Percentiles rank a stretch among this genome's conserved stretches.
Evolutionary conservation across 805 yeast genomes (phyloP).

Genomic region (Pichia nakasei): DNA sequence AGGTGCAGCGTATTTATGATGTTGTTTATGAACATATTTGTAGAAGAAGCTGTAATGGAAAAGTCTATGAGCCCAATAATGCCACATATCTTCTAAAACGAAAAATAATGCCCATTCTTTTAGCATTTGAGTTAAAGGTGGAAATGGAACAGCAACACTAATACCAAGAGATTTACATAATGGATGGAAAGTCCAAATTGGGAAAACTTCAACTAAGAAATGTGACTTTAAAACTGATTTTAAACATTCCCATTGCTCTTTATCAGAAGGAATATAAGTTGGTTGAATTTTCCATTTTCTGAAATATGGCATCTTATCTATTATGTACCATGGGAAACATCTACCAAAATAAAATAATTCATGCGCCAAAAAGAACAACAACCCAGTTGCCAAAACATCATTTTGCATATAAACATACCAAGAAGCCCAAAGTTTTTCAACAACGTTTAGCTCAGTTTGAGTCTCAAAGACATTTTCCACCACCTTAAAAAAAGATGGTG

Average conservation of each 20-base stretch:
- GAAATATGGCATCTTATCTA: constrained; percentile 45
- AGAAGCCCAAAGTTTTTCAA: constrained; percentile 46
- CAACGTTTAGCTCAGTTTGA: constrained; percentile 34
- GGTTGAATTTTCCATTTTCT: constrained; percentile 47
- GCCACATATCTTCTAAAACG: constrained; percentile 51
- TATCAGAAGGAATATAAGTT: constrained; percentile 40
- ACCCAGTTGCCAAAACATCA: constrained; percentile 50
- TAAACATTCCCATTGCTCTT: constrained; percentile 56
- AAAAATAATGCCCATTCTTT: constrained; percentile 42
- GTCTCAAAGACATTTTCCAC: constrained; percentile 28
- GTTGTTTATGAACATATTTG: constrained; percentile 51
- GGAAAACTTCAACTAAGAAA: constrained; percentile 49
- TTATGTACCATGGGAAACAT: constrained; percentile 50
- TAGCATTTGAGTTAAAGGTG: constrained; percentile 33
- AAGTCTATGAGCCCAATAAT: constrained; percentile 49
- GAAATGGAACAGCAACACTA: constrained; percentile 45
- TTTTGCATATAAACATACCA: constrained; percentile 47
- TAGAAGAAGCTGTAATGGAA: constrained; percentile 50
- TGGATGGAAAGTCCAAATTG: constrained; percentile 58
- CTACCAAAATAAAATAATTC: constrained; percentile 52
- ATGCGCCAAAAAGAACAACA: constrained; percentile 44
- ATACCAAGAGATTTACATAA: constrained; percentile 41
- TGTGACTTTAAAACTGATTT: constrained; percentile 50
- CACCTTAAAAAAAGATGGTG: constrained; percentile 28
- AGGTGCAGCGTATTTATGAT: constrained; percentile 54